Evolutionary conservation across 768 basidiomycete species (phyloP), one percentile per base, ranked within the genome.

Genomic region (Collybiopsis luxurians): DNA sequence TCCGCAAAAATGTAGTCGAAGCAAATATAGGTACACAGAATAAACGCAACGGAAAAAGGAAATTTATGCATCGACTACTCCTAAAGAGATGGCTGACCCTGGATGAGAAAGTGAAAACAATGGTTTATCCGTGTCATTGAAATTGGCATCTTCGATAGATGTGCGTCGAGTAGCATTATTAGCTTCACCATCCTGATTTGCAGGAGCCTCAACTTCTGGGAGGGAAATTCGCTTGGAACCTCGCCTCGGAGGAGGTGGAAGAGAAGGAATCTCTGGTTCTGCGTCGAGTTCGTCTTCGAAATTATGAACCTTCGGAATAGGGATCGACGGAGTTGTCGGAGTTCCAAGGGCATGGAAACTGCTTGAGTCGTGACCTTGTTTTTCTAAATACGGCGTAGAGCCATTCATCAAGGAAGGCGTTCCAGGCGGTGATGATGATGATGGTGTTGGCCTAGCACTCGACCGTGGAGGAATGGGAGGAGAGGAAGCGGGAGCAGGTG

Each of bases 271-370:
- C 50, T 57, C 59, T 15, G 52, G 50, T 19, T 51, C 46, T n/a
- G 28, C 42, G 19, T 52, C 27, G 38, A 45, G 58, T 49, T 44
- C 61, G 11, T 59, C 63, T 7, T 60, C 30, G 60, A 21, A 59
- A 57, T 51, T 60, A 62, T 43, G 66, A 61, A 24, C 45, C 28
- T 5, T 63, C 65, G 60, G 67, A 15, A 53, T 51, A 43, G 72
- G 66, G n/a, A 67, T 40, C 21, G 67, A 59, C 15, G 77, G 74
- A 50, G 77, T 73, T 21, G 73, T 69, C 1, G 83, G 80, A 1
- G 80, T 77, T 27, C 78, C 67, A 50, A 84, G 71, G 55, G 81
- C 78, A 26, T 89, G 72, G 64, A 90, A 90, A 64, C 81, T 83
- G 27, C 81, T 77, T 59, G 89, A 81, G 45, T 84, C 78, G 50